Percentiles rank a stretch among this genome's conserved stretches.
phyloP scores from a whole-genome alignment of 2,329 filamentous ascomycete species.

The Scedosporium boydii region DNA sequence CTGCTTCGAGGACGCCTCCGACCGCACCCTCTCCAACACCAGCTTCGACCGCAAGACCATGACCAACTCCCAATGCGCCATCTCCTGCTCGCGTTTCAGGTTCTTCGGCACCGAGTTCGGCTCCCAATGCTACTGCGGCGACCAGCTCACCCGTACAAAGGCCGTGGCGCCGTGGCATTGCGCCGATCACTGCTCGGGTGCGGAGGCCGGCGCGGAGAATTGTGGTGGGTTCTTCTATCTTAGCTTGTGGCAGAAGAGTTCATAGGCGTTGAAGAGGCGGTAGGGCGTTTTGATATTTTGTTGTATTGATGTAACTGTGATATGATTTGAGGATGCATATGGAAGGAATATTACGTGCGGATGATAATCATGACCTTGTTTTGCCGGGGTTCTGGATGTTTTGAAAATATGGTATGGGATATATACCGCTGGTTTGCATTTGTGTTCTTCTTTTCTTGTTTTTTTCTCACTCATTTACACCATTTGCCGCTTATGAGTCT shows the following conservation, averaged over 20 bases:
- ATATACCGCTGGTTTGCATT: neutral
- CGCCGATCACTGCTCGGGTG: neutral
- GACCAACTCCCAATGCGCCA: slow-evolving; percentile 38
- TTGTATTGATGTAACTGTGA: too few species aligned
- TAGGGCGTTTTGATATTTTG: neutral
- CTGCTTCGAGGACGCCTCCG: neutral
- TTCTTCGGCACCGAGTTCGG: slow-evolving; percentile 44
- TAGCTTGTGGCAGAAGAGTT: neutral
- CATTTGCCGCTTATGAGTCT: neutral
- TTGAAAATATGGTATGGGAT: neutral
- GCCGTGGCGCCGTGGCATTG: neutral
- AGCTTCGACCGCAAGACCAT: slow-evolving; percentile 35
- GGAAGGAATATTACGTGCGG: too few species aligned
- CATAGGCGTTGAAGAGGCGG: neutral
- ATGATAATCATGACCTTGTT: neutral
- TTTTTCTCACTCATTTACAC: neutral
- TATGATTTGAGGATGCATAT: too few species aligned
- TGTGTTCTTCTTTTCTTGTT: neutral
- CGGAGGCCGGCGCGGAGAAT: neutral
- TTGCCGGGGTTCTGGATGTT: too few species aligned
- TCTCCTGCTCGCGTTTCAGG: slow-evolving; percentile 33
- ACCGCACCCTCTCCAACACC: slow-evolving; percentile 31
- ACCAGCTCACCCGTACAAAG: neutral
- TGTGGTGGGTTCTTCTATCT: neutral
- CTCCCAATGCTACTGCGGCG: slow-evolving; percentile 28